Base-by-base conservation (phyloP, 192 early-diverging fungal species). In the Thoreauomyces humboldtii region DNA sequence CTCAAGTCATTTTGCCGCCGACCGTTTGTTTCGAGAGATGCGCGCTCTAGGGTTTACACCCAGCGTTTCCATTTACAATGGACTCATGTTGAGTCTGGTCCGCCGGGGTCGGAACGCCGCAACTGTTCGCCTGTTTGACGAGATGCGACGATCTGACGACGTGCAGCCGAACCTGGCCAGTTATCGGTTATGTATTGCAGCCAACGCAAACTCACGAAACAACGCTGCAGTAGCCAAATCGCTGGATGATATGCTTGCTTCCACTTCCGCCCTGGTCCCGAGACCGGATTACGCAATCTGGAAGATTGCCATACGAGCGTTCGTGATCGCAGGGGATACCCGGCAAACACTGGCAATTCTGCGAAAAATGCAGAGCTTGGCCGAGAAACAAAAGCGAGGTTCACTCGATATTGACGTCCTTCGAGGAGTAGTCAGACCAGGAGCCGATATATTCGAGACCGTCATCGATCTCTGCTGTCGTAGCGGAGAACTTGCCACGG, bases 1-100 rank as follows among this genome's bases (percentile, higher is more conserved):
- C 21, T 7, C 24, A 17, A 24, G 31, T 0, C 54, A 57, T 35
- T 24, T 31, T 34, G 32, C 37, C 15, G 64, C 53, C 9, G 43
- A 57, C 7, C 53, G 34, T 14, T 24, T 66, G 14, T 66, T 66
- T n/a, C 12, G 41, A 14, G 64, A 66, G 14, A 57, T 57, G 64
- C 51, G 21, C 17, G 64, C 64, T 0, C 28, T 41, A 7, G 54
- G 54, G 31, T 35, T 57, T 32, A n/a, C 0, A 4, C 64, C 53
- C 9, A 29, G 19, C 34, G 53, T 57, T 21, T 36, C 52, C 52
- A 38, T 66, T 7, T 57, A 31, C 24, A 66, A 66, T 31, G 32
- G 22, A 2, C 17, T 66, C 12, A 57, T 66, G 64, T 25, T 63
- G 48, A n/a, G 28, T 7, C 38, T 21, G 17, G 5, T 63, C 19